phyloP scores from a whole-genome alignment of 805 yeast genomes.

The Zygoascus flipseniorum region DNA sequence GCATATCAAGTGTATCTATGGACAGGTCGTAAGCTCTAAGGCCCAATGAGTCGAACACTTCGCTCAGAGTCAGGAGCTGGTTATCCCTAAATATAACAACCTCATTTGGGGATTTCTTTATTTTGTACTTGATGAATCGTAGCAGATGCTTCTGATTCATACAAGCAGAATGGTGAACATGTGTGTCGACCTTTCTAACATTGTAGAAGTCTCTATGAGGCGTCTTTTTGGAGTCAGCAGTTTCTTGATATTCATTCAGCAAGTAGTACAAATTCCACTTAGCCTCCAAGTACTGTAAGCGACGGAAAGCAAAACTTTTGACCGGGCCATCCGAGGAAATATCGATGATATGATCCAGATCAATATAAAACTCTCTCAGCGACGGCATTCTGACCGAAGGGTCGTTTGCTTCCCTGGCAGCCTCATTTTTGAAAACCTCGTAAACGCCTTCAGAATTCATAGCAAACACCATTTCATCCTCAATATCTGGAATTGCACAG shows the following conservation, averaged over 20 bases:
- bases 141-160: constrained; percentile 97
- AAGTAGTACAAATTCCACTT: constrained; percentile 89
- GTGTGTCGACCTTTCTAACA: constrained; percentile 95
- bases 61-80: constrained; percentile 70
- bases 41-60: constrained; percentile 85
- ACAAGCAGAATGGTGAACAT: constrained; percentile 97
- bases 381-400: constrained; percentile 57
- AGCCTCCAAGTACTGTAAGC: constrained; percentile 90
- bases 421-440: constrained; percentile 43
- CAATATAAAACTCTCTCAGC: constrained; percentile 75
- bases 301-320: constrained; percentile 89
- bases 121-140: constrained; percentile 89
- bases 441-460: constrained; percentile 60
- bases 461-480: constrained; percentile 34
- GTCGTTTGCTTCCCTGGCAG: constrained; percentile 23
- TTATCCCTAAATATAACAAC: constrained; percentile 93
- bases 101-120: constrained; percentile 79
- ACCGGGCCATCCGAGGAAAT: constrained; percentile 92
- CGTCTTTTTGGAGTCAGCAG: constrained; percentile 77
- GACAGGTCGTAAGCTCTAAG: constrained; percentile 91
- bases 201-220: constrained; percentile 98
- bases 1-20: constrained; percentile 97
- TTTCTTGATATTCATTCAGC: constrained; percentile 88
- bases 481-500: constrained; percentile 46
- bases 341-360: constrained; percentile 61